Conservation (phyloP, 768 basidiomycete genomes). For the Termitomyces heimii region DNA sequence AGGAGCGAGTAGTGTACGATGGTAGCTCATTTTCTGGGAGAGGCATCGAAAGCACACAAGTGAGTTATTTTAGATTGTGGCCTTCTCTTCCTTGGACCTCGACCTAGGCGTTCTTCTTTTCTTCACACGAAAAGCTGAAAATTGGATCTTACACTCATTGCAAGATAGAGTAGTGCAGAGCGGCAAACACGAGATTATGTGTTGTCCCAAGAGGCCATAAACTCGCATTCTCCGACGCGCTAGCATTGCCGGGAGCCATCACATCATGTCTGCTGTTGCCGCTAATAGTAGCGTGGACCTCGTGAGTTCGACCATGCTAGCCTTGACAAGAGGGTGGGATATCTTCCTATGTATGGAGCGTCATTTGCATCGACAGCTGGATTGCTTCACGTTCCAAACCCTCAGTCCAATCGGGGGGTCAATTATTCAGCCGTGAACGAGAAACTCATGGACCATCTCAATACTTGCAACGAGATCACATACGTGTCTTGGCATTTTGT, state of each 20-base stretch:
- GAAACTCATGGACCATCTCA: not conserved
- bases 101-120: not conserved
- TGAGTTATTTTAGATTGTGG: not conserved
- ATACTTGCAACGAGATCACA: not conserved
- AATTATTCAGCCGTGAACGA: not conserved
- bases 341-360: not conserved
- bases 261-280: not conserved
- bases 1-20: not conserved
- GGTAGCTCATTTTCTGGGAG: not conserved
- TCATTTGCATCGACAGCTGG: not conserved
- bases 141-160: not conserved
- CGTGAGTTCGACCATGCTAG: not conserved
- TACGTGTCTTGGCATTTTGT: not conserved
- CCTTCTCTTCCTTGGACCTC: not conserved
- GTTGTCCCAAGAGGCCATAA: not conserved
- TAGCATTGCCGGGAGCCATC: not conserved
- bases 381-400: not conserved
- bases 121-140: not conserved
- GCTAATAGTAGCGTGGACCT: not conserved
- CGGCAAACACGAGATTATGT: not conserved
- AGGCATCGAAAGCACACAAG: not conserved
- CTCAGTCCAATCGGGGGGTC: not conserved
- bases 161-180: not conserved
- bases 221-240: not conserved
- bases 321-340: not conserved